A percentile compares a stretch with the other conserved stretches of the same genome.
These are phyloP conservation scores for Sarcocystis neurona DNA, from an alignment of 169 alveolate genomes.

Conservation along the genomic window DNA sequence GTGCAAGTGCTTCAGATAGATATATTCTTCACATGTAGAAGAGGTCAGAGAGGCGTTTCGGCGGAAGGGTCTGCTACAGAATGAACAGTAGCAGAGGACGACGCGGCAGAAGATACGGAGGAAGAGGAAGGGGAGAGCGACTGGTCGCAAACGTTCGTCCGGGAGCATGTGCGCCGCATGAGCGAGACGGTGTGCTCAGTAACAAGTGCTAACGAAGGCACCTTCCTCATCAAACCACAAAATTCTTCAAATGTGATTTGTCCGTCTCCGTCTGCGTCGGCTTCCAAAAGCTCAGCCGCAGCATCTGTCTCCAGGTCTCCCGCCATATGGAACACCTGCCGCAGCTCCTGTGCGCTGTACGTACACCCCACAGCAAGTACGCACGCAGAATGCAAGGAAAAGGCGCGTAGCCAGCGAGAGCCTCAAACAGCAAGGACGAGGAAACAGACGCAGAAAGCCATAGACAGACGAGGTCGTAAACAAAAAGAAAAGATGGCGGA, in stretches of 20 bases:
- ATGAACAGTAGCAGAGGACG: too few relatives aligned
- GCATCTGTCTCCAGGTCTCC: slow-evolving; percentile 70
- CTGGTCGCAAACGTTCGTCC: slow-evolving; percentile 28
- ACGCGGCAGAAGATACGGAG: too few relatives aligned
- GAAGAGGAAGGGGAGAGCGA: too few relatives aligned
- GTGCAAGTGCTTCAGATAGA: too few relatives aligned
- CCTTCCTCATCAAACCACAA: slow-evolving; percentile 69
- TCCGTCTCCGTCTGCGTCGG: slow-evolving; percentile 71
- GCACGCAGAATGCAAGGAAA: neutral
- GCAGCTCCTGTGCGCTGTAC: slow-evolving; percentile 70
- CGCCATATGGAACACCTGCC: slow-evolving; percentile 70
- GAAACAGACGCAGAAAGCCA: too few relatives aligned
- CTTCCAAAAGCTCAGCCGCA: slow-evolving; percentile 66
- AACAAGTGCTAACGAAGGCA: slow-evolving; percentile 68
- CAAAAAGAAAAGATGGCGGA: too few relatives aligned
- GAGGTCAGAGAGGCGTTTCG: too few relatives aligned
- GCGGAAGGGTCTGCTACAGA: too few relatives aligned
- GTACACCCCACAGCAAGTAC: neutral
- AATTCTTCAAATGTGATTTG: slow-evolving; percentile 69
- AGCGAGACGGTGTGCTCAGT: slow-evolving; percentile 69
- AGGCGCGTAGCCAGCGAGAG: too few relatives aligned
- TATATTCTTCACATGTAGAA: too few relatives aligned
- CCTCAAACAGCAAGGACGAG: too few relatives aligned
- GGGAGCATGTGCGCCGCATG: slow-evolving; percentile 47
- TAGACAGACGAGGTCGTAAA: too few relatives aligned